These are phyloP conservation scores for Tillandsia leiboldiana DNA, from an alignment of 176 grass and related monocot species.

Conservation along the genomic window DNA sequence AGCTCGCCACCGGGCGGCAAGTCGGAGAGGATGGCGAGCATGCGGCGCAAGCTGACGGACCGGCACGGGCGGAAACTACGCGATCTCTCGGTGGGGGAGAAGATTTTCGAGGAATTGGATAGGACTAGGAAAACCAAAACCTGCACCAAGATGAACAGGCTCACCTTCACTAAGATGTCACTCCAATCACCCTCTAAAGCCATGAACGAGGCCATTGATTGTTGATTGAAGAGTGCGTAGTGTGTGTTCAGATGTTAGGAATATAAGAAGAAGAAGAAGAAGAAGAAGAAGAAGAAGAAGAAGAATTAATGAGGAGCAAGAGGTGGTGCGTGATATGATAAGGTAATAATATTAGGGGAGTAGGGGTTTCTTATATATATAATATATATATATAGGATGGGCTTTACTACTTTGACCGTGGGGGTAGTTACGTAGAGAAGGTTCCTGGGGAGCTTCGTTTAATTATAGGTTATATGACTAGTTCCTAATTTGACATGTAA, in stretches of 20 bases:
- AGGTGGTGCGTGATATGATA: neutral
- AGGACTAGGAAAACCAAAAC: constrained; percentile 72
- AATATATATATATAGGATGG: neutral
- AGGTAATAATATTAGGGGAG: neutral
- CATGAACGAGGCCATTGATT: neutral
- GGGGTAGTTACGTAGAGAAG: neutral
- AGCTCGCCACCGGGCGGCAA: constrained; percentile 31
- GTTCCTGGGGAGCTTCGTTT: neutral
- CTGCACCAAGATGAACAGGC: constrained; percentile 60
- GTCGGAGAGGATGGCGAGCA: constrained; percentile 44
- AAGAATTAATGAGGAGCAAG: neutral
- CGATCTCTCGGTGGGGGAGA: constrained; percentile 34
- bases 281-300: neutral
- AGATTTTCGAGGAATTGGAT: constrained; percentile 46
- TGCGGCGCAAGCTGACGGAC: constrained; percentile 34
- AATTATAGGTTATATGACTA: neutral
- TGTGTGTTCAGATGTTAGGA: neutral
- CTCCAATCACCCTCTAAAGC: neutral
- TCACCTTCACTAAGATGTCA: constrained; percentile 24
- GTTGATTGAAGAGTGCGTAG: neutral
- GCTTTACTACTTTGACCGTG: neutral
- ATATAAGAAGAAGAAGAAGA: neutral
- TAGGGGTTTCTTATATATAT: neutral
- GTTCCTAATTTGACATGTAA: neutral
- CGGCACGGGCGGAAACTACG: constrained; percentile 11